Conservation (phyloP, 2,329 filamentous ascomycete genomes). For the Raffaelea ambrosiae region DNA sequence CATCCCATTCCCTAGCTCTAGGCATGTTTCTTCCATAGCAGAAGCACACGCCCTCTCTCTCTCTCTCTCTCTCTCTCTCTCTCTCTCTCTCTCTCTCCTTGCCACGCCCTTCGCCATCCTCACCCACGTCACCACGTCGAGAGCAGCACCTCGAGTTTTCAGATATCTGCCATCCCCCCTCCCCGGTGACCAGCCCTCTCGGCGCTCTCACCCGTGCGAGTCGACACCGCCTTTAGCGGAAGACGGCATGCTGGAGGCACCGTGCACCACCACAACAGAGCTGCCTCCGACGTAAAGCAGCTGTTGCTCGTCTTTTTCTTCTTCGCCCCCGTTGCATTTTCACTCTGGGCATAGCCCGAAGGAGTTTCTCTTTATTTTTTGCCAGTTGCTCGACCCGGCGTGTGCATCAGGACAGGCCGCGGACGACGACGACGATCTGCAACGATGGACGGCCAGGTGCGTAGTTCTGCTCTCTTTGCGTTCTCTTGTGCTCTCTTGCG, state of each 20-base stretch:
- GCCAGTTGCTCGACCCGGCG: not conserved
- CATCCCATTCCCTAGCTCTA: not conserved
- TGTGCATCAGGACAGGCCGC: too few relatives aligned
- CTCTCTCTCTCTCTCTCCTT: not conserved
- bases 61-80: not conserved
- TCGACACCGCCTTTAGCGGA: too few relatives aligned
- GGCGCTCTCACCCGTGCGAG: too few relatives aligned
- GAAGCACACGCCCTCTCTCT: not conserved
- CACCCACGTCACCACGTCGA: not conserved
- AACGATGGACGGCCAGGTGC: conserved; percentile 6
- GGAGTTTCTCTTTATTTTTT: not conserved
- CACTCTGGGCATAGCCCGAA: not conserved
- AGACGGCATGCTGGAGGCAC: conserved; percentile 13
- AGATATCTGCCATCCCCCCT: too few relatives aligned
- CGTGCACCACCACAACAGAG: conserved; percentile 7
- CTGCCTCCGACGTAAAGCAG: conserved; percentile 13
- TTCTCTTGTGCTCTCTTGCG: conserved; percentile 2
- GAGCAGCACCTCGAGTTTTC: not conserved
- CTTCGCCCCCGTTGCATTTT: not conserved
- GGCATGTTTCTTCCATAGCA: conserved; percentile 14
- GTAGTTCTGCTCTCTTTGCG: too few relatives aligned
- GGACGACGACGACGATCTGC: not conserved
- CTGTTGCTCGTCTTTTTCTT: not conserved
- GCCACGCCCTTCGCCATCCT: not conserved
- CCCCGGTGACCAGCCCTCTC: too few relatives aligned